Base-by-base conservation (phyloP, 805 yeast genomes). In the Hanseniaspora lachancei region DNA sequence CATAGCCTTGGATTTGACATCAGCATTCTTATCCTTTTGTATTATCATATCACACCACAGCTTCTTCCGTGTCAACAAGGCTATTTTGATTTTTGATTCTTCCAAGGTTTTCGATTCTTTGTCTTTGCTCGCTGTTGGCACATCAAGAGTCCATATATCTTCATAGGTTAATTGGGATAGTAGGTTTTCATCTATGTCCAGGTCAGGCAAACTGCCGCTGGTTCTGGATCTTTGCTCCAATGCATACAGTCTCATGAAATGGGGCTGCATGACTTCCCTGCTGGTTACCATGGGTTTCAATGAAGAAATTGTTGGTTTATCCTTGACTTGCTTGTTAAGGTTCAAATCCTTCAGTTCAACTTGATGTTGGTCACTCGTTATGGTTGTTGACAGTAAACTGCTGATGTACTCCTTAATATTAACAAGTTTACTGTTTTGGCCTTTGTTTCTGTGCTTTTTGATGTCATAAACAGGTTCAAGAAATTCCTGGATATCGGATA, bases 11-110 rank as follows among this genome's bases (percentile, higher is more conserved):
- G 2, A 59, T 52, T 15, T 58, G 57, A 34, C 64, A 65, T 18
- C 57, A 52, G 41, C 62, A 49, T 51, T 64, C 65, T 61, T 63
- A 61, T 3, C 68, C 24, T 12, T 32, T 24, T 43, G 38, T n/a
- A 51, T 67, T 23, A 62, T 49, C 64, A 66, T 61, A 39, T 64
- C 65, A n/a, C 64, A 60, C 68, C 68, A 64, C 21, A 67, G 59
- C 42, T 67, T 67, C 54, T 65, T 62, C 44, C 66, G 62, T 1
- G 69, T 65, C 16, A 61, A 55, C 24, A 67, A 62, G 2, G 70
- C 70, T 13, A 66, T 54, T 54, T 65, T 64, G 24, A 66, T 62
- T 16, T 62, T 65, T 20, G 60, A 52, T 13, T 61, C 48, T 32
- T 54, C 57, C 3, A 5, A 3, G 9, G 13, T 35, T 8, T 40